Evolutionary conservation across 345 rosid genomes (phyloP).

Genomic region (Arabis alpina): DNA sequence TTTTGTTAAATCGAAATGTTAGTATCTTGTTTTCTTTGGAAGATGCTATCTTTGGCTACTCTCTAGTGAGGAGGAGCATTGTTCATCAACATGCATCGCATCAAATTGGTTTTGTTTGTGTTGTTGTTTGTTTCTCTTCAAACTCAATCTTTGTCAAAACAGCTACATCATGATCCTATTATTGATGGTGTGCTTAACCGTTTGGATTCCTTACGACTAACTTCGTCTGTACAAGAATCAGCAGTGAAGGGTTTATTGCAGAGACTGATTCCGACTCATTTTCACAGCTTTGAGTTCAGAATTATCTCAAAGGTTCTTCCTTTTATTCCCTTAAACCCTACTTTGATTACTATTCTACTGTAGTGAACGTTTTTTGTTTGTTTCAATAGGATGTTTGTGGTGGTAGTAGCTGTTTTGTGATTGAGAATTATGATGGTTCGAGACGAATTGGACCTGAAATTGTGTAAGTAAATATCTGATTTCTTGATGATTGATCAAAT

Average conservation of each 20-base stretch:
- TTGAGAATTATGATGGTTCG: constrained; percentile 50
- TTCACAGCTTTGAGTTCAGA: constrained; percentile 63
- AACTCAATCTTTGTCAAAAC: constrained; percentile 18
- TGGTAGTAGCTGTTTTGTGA: constrained; percentile 70
- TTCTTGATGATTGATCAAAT: constrained; percentile 3
- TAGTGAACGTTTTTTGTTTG: constrained; percentile 10
- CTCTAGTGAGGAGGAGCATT: constrained; percentile 21
- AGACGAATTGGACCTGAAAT: constrained; percentile 64
- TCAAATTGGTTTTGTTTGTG: constrained; percentile 26
- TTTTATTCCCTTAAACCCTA: not conserved
- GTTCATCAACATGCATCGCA: constrained; percentile 25
- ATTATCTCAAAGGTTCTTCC: constrained; percentile 70
- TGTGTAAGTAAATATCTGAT: constrained; percentile 51
- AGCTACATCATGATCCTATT: constrained; percentile 27
- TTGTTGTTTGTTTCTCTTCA: constrained; percentile 28
- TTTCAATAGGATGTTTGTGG: constrained; percentile 74
- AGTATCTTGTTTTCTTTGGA: too few species aligned
- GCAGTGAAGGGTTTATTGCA: constrained; percentile 71
- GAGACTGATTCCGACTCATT: constrained; percentile 75
- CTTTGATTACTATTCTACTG: not conserved
- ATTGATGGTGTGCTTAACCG: constrained; percentile 53
- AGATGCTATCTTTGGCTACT: not conserved
- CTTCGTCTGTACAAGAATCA: constrained; percentile 66
- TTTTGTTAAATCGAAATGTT: too few species aligned
- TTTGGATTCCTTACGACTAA: constrained; percentile 61